Evolutionary conservation across 2,329 filamentous ascomycete species (phyloP).

Genomic region (Tolypocladium cylindrosporum): DNA sequence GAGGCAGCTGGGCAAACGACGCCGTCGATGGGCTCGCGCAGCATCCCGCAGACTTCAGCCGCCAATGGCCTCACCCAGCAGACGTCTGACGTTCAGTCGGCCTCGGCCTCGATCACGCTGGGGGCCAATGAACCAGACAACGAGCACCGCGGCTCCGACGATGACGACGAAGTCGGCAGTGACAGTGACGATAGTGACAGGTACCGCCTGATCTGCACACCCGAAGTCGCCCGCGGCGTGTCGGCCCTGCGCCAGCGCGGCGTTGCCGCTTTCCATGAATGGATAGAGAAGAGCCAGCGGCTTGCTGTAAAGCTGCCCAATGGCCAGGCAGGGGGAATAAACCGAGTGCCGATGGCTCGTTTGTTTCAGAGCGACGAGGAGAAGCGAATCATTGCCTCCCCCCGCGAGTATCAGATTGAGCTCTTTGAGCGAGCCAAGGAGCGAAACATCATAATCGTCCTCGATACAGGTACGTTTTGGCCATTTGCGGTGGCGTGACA

Average conservation of each 20-base stretch:
- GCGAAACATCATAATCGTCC: conserved; percentile 82
- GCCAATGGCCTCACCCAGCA: neutral
- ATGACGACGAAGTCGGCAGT: conserved; percentile 13
- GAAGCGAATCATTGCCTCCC: conserved; percentile 58
- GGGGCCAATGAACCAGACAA: neutral
- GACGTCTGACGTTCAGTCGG: neutral
- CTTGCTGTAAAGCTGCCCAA: neutral
- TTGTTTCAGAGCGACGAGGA: neutral
- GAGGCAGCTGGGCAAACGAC: neutral
- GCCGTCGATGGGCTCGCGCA: neutral
- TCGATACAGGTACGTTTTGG: conserved; percentile 62
- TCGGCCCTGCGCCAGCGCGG: neutral
- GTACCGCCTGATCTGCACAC: neutral
- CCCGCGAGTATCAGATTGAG: conserved; percentile 85
- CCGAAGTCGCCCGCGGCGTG: neutral
- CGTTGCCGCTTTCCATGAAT: conserved; percentile 6
- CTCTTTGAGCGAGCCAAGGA: conserved; percentile 80
- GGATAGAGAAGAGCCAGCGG: conserved; percentile 3
- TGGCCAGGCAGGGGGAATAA: neutral
- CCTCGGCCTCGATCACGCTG: too few relatives aligned
- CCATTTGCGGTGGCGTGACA: neutral
- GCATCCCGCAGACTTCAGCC: neutral
- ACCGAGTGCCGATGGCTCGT: neutral
- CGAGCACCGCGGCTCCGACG: neutral
- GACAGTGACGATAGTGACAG: conserved; percentile 3